Evolutionary conservation across 2,329 filamentous ascomycete species (phyloP), one percentile per base, ranked within the genome.

Genomic region (Metarhizium brunneum): DNA sequence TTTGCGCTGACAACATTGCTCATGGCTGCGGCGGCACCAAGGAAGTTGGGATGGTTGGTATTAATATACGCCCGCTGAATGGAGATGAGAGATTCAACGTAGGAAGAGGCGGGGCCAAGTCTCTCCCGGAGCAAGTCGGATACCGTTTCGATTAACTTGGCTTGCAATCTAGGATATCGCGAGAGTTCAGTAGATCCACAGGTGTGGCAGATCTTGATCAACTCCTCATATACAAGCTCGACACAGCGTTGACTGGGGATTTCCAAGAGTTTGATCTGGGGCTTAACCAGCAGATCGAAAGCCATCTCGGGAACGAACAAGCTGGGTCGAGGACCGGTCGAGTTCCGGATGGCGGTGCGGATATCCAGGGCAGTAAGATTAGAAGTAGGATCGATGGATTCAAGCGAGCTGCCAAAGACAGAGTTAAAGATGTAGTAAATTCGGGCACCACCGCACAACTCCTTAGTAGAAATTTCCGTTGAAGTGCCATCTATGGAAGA

Each of bases 391-490:
- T 99, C 92, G 63, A 99, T 96, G 25, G 91, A 88, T 70, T 99
- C 94, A 52, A 99, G 78, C 20, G 92, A 95, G 72, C 92, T 96
- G 57, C 94, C 94, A 71, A 97, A 99, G 47, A 97, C 92, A 5
- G 92, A 96, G 75, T 97, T 97, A 80, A 96, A 97, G 63, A 97
- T 96, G 74, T 97, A 96, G 76, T 97, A 97, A 66, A 97, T 96
- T 57, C 92, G 84, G 50, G 92, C 92, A 68, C 92, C 92, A 67
- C 92, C 92, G 65, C 92, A 96, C 11, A 97, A 83, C 73, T 97
- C 94, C 73, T 99, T 97, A 42, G 94, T 99, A 18, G 94, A 97
- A 59, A 99, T 99, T 68, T 99, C 92, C 14, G 92, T 96, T 5
- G 92, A 97, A 7, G 94, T 99, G 77, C 94, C 94, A 68, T 99